Evolutionary conservation across 2,329 filamentous ascomycete genomes (phyloP).

Genomic region (Kalmusia sp.): DNA sequence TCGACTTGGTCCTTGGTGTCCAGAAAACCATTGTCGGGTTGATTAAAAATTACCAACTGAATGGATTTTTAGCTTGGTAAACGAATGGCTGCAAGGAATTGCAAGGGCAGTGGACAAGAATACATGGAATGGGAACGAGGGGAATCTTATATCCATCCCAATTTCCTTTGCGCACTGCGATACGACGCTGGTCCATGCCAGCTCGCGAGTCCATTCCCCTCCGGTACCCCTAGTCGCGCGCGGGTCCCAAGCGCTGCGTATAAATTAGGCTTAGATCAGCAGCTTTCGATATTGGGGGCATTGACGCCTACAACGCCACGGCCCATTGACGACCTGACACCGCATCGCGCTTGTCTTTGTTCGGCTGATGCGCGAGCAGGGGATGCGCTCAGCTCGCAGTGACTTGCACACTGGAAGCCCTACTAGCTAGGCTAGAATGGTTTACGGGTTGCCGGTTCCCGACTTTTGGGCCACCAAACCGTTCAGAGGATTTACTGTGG

Average conservation of each 20-base stretch:
- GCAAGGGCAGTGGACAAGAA: constrained; percentile 6
- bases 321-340: background rate
- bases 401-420: constrained; percentile 1
- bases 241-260: constrained; percentile 7
- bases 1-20: background rate
- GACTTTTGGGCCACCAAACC: background rate
- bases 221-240: constrained; percentile 8
- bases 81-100: constrained; percentile 8
- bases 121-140: background rate
- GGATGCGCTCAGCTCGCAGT: background rate
- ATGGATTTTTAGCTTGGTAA: constrained; percentile 4
- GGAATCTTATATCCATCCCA: constrained; percentile 10
- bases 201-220: constrained; percentile 6
- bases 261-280: constrained; percentile 8
- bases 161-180: constrained; percentile 8
- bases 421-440: background rate
- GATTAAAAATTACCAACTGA: constrained; percentile 12
- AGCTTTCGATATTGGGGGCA: constrained; percentile 9
- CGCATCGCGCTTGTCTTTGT: constrained; percentile 1
- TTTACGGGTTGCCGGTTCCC: background rate
- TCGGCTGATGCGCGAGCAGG: background rate
- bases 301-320: background rate
- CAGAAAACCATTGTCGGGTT: background rate
- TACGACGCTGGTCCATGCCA: constrained; percentile 10
- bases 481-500: background rate